These are phyloP conservation scores for Backusella parvicylindrica DNA, from an alignment of 192 early-diverging fungal genomes.

Conservation along the genomic window DNA sequence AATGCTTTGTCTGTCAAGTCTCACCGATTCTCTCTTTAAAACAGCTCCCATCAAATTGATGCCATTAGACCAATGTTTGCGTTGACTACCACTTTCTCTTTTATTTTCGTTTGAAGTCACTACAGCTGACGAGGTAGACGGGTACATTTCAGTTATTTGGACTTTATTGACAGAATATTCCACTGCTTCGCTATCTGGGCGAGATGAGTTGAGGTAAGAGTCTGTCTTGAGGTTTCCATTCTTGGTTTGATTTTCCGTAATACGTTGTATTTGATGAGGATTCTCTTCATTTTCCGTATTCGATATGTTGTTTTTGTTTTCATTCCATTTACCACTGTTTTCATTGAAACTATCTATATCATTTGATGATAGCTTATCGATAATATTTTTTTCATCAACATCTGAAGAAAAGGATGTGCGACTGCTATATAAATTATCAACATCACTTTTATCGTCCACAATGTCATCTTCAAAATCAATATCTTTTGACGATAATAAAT, in stretches of 20 bases:
- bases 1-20: neutral
- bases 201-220: neutral
- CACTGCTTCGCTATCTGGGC: neutral
- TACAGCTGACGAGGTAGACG: neutral
- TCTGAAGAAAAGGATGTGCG: slow-evolving; percentile 4
- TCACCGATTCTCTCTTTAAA: neutral
- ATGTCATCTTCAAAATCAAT: slow-evolving; percentile 6
- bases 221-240: neutral
- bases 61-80: slow-evolving; percentile 13
- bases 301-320: neutral
- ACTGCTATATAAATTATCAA: neutral
- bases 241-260: neutral
- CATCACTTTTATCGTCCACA: neutral
- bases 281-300: neutral
- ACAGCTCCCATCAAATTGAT: slow-evolving; percentile 4
- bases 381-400: neutral
- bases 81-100: slow-evolving; percentile 12
- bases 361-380: neutral
- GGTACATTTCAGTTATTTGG: neutral
- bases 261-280: neutral
- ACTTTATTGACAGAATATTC: neutral
- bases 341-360: neutral
- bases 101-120: neutral
- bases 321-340: neutral
- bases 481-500: neutral